Evolutionary conservation across 352 stramenopile species (phyloP).

Genomic region (Globisporangium rhizosaccharum): DNA sequence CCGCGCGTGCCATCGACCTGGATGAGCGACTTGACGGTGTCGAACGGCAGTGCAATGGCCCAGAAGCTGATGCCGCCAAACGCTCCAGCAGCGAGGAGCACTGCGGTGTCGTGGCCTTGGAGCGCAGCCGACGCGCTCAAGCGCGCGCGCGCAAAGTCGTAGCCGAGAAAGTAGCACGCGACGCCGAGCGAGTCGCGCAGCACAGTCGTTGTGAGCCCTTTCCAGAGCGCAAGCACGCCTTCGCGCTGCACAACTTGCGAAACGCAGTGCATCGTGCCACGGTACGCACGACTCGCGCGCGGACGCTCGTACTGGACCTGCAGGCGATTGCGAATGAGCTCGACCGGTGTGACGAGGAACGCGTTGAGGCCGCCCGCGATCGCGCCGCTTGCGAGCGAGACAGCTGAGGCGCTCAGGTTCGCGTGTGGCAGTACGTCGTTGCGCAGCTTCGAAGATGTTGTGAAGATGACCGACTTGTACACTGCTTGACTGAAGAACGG

Average conservation of each 20-base stretch:
- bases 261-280: conserved; percentile 49
- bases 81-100: conserved; percentile 62
- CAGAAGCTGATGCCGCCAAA: conserved; percentile 81
- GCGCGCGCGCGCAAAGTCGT: conserved; percentile 58
- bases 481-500: conserved; percentile 84
- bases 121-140: conserved; percentile 19
- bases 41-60: conserved; percentile 77
- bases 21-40: conserved; percentile 82
- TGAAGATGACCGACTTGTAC: conserved; percentile 89
- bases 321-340: conserved; percentile 77
- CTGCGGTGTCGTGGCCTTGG: conserved; percentile 29
- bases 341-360: conserved; percentile 64
- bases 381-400: conserved; percentile 47
- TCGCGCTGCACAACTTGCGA: conserved; percentile 52
- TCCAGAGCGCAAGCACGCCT: conserved; percentile 63
- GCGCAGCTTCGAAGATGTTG: conserved; percentile 52
- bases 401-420: conserved; percentile 30
- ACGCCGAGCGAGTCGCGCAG: conserved; percentile 81
- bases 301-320: conserved; percentile 72
- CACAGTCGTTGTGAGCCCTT: conserved; percentile 66
- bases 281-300: conserved; percentile 38
- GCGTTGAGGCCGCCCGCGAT: conserved; percentile 68
- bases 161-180: conserved; percentile 83
- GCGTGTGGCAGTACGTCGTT: conserved; percentile 41
- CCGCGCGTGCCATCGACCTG: conserved; percentile 49